These are phyloP conservation scores for Diaporthe vexans DNA, from an alignment of 2,329 filamentous ascomycete genomes.

Conservation along the genomic window DNA sequence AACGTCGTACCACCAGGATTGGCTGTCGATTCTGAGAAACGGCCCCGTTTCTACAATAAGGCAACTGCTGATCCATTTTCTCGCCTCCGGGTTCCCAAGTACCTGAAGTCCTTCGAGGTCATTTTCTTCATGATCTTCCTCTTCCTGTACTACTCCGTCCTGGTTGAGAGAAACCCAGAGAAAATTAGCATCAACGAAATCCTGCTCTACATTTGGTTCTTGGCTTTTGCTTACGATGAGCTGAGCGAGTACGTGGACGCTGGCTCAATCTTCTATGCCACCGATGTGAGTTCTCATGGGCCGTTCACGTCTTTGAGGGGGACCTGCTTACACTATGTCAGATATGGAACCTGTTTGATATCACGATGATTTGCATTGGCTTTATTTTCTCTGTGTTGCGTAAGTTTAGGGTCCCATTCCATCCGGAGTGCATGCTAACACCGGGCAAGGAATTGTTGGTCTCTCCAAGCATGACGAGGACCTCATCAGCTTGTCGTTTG, in stretches of 20 bases:
- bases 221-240: constrained; percentile 89
- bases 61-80: constrained; percentile 79
- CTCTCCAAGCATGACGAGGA: constrained; percentile 70
- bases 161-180: constrained; percentile 78
- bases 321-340: constrained; percentile 76
- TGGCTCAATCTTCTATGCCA: constrained; percentile 86
- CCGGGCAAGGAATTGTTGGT: constrained; percentile 72
- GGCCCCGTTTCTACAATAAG: constrained; percentile 81
- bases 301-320: constrained; percentile 73
- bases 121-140: constrained; percentile 84
- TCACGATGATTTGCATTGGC: constrained; percentile 83
- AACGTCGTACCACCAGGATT: constrained; percentile 58
- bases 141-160: constrained; percentile 86
- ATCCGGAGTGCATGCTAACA: constrained; percentile 43
- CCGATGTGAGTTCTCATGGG: constrained; percentile 68
- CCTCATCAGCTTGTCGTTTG: constrained; percentile 85
- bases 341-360: constrained; percentile 83
- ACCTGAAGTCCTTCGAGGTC: constrained; percentile 87
- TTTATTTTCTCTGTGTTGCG: constrained; percentile 78
- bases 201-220: constrained; percentile 86
- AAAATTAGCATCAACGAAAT: constrained; percentile 78
- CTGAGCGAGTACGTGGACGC: constrained; percentile 88
- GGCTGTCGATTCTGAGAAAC: constrained; percentile 80
- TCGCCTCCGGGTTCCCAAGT: constrained; percentile 82
- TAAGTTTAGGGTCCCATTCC: constrained; percentile 60